Conservation (phyloP, 2,329 filamentous ascomycete genomes). For the Ophioceras dolichostomum region DNA sequence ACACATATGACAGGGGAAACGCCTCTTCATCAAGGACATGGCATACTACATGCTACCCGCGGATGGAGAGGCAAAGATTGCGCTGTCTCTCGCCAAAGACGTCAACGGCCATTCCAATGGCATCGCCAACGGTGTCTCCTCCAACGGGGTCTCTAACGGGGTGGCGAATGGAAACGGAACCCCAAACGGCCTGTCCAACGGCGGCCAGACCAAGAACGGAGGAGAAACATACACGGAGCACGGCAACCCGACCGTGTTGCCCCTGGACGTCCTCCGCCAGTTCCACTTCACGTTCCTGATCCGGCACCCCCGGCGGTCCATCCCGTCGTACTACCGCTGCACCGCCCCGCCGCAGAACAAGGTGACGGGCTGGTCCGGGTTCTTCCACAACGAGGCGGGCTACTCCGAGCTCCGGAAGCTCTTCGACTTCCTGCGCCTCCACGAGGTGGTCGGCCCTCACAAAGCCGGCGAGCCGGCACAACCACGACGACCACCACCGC, state of each 20-base stretch:
- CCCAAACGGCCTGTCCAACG: slow-evolving; percentile 27
- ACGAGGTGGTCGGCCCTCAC: slow-evolving; percentile 58
- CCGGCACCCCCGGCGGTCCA: slow-evolving; percentile 81
- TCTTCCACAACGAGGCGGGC: slow-evolving; percentile 79
- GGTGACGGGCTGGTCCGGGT: slow-evolving; percentile 74
- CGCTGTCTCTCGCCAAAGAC: slow-evolving; percentile 61
- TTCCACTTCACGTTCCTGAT: slow-evolving; percentile 97
- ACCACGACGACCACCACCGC: slow-evolving; percentile 9
- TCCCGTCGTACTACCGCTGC: slow-evolving; percentile 92
- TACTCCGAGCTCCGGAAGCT: slow-evolving; percentile 78
- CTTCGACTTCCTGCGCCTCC: slow-evolving; percentile 69
- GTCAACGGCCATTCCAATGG: slow-evolving; percentile 21
- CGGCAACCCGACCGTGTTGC: slow-evolving; percentile 77
- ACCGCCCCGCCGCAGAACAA: slow-evolving; percentile 76
- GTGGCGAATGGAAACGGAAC: not conserved
- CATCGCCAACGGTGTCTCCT: slow-evolving; percentile 12
- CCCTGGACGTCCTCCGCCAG: slow-evolving; percentile 55
- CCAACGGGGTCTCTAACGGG: slow-evolving; percentile 13
- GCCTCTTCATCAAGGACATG: slow-evolving; percentile 97
- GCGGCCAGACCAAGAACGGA: slow-evolving; percentile 16
- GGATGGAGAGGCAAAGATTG: slow-evolving; percentile 52
- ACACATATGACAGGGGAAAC: slow-evolving; percentile 53
- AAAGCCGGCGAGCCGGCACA: slow-evolving; percentile 31
- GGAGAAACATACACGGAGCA: slow-evolving; percentile 33
- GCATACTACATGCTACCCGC: slow-evolving; percentile 82